Percentiles rank a stretch among this genome's conserved stretches.
phyloP scores from a whole-genome alignment of 1,284 basidiomycete species.

The Fomitopsis schrenkii region DNA sequence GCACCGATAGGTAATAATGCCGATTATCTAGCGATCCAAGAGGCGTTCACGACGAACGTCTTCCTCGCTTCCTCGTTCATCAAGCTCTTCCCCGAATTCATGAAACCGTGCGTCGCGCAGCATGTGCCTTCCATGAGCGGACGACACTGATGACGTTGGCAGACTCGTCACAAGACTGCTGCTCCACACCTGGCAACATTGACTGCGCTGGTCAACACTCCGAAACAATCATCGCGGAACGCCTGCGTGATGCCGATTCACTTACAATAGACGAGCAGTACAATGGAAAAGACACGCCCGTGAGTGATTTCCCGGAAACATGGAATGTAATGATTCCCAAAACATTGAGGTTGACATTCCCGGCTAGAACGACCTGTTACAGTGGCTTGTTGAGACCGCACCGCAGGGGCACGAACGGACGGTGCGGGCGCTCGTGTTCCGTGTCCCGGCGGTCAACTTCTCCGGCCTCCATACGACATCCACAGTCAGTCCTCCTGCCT shows the following conservation, averaged over 20 bases:
- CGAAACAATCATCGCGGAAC: not conserved
- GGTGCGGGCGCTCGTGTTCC: constrained; percentile 29
- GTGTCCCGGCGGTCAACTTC: constrained; percentile 42
- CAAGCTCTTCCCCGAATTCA: constrained; percentile 31
- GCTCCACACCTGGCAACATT: not conserved
- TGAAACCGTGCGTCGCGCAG: constrained; percentile 19
- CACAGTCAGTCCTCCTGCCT: constrained; percentile 24
- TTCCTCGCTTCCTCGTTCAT: constrained; percentile 23
- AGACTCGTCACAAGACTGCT: not conserved
- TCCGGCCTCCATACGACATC: constrained; percentile 38
- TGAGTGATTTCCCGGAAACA: not conserved
- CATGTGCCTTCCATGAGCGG: not conserved
- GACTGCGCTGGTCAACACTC: not conserved
- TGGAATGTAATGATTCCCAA: not conserved
- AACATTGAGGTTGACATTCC: not conserved
- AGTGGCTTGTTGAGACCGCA: constrained; percentile 40
- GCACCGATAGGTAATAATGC: constrained; percentile 29
- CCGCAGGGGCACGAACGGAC: constrained; percentile 25
- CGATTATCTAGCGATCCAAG: constrained; percentile 33
- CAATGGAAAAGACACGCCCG: not conserved
- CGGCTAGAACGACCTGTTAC: constrained; percentile 37
- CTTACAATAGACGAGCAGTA: not conserved
- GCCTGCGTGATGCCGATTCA: not conserved
- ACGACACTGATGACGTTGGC: too few relatives aligned
- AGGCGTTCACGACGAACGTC: constrained; percentile 28